Percentiles rank a stretch among this genome's conserved stretches.
phyloP scores from a whole-genome alignment of 2,329 filamentous ascomycete genomes.

The Davidsoniella australis region DNA sequence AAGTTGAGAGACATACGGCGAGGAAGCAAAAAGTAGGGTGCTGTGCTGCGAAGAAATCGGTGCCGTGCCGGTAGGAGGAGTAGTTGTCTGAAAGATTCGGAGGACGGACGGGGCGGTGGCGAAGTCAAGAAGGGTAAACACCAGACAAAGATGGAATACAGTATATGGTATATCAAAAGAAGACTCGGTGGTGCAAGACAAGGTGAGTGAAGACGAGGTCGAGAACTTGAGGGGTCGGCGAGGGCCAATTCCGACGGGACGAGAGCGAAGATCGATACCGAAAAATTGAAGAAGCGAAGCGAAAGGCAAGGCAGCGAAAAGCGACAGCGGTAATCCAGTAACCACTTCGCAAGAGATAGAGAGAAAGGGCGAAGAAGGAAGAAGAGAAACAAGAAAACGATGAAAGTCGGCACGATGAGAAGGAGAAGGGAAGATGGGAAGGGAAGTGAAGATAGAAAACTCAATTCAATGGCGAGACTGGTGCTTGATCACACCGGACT shows the following conservation, averaged over 20 bases:
- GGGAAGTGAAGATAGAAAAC: constrained; percentile 17
- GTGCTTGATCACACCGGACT: neutral
- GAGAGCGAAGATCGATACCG: constrained; percentile 12
- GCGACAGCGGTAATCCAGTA: constrained; percentile 10
- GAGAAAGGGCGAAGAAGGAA: constrained; percentile 13
- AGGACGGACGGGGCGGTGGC: constrained; percentile 2
- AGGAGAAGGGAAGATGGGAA: constrained; percentile 16
- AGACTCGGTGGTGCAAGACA: constrained; percentile 13
- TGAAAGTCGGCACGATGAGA: constrained; percentile 8
- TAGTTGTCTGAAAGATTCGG: neutral
- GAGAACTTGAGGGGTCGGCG: constrained; percentile 4
- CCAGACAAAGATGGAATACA: neutral
- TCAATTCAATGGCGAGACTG: too few relatives aligned
- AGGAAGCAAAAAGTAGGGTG: constrained; percentile 2
- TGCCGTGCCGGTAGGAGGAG: neutral
- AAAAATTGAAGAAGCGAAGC: constrained; percentile 13
- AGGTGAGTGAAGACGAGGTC: constrained; percentile 16
- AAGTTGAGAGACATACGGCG: constrained; percentile 9
- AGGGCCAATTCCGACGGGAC: neutral
- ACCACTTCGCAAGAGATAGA: constrained; percentile 8
- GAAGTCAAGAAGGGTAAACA: constrained; percentile 6
- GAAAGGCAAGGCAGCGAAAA: neutral
- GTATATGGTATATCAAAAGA: neutral
- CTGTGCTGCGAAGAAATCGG: neutral
- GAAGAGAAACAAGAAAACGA: constrained; percentile 16